Evolutionary conservation across 2,329 filamentous ascomycete genomes (phyloP).

Genomic region (Fusarium chlamydosporum): DNA sequence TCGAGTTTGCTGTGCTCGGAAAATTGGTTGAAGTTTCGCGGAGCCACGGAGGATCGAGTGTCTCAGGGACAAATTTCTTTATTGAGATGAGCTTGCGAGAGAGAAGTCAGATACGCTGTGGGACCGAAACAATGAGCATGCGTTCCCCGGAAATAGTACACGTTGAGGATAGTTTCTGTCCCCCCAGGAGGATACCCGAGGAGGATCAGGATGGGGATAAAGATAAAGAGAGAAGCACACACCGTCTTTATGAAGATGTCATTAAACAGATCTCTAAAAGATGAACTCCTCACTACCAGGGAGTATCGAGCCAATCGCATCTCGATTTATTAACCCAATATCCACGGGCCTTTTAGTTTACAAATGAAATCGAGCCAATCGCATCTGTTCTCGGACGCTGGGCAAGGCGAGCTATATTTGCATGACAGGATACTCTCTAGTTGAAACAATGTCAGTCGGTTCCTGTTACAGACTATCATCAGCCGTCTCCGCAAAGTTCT

Average conservation of each 20-base stretch:
- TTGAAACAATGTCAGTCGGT: constrained; percentile 25
- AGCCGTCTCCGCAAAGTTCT: constrained; percentile 1
- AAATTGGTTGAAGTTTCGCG: constrained; percentile 55
- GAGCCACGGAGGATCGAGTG: constrained; percentile 22
- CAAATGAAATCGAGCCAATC: constrained; percentile 7
- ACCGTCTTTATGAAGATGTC: constrained; percentile 18
- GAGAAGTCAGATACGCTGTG: neutral
- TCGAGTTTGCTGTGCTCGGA: constrained; percentile 56
- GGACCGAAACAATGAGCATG: neutral
- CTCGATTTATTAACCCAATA: neutral
- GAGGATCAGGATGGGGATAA: neutral
- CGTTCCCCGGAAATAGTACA: neutral
- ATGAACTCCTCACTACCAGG: neutral
- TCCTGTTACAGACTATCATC: neutral
- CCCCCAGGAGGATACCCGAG: neutral
- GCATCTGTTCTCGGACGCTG: neutral
- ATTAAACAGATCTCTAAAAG: constrained; percentile 34
- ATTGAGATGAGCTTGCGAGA: constrained; percentile 1
- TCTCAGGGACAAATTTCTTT: constrained; percentile 5
- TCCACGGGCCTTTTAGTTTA: neutral
- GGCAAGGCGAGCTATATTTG: constrained; percentile 14
- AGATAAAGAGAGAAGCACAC: constrained; percentile 12
- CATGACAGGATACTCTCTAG: constrained; percentile 18
- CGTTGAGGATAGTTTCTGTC: constrained; percentile 1
- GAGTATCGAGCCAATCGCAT: constrained; percentile 4